These are phyloP conservation scores for Takashimella tepidaria DNA, from an alignment of 1,284 basidiomycete genomes.

Conservation along the genomic window DNA sequence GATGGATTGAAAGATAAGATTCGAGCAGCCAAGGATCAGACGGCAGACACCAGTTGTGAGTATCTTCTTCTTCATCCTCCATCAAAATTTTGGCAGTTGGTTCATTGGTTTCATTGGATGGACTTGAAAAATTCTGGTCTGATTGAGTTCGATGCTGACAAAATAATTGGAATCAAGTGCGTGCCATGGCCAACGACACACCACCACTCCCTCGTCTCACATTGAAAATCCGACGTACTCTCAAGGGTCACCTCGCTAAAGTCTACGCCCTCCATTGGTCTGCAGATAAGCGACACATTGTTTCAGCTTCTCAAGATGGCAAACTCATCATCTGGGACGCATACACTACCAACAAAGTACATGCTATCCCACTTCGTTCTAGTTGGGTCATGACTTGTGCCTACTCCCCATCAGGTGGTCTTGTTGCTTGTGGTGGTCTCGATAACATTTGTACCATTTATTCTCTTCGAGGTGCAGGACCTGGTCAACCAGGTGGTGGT, in stretches of 20 bases:
- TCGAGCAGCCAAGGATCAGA: slow-evolving; percentile 85
- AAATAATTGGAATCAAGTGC: slow-evolving; percentile 61
- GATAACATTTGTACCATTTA: slow-evolving; percentile 99
- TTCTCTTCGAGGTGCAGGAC: slow-evolving; percentile 56
- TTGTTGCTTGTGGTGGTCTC: slow-evolving; percentile 95
- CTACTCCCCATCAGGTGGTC: slow-evolving; percentile 93
- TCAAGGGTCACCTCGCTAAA: slow-evolving; percentile 96
- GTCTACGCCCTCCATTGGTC: slow-evolving; percentile 99
- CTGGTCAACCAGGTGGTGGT: slow-evolving; percentile 41
- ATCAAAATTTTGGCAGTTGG: background rate
- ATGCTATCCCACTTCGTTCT: slow-evolving; percentile 93
- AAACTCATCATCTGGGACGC: slow-evolving; percentile 99
- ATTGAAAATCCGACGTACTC: slow-evolving; percentile 88
- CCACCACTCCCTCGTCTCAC: slow-evolving; percentile 91
- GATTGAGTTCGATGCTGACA: slow-evolving; percentile 30
- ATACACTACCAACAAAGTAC: slow-evolving; percentile 99
- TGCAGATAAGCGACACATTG: slow-evolving; percentile 89
- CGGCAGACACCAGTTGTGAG: slow-evolving; percentile 92
- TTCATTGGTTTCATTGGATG: too few relatives aligned
- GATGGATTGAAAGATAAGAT: slow-evolving; percentile 98
- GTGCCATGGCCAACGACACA: slow-evolving; percentile 93
- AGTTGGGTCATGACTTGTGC: slow-evolving; percentile 99
- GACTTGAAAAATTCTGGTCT: too few relatives aligned
- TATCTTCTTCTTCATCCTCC: background rate
- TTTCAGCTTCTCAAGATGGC: slow-evolving; percentile 97